Evolutionary conservation across 768 basidiomycete genomes (phyloP), one percentile per base, ranked within the genome.

Genomic region (Antrodiella citrinella): DNA sequence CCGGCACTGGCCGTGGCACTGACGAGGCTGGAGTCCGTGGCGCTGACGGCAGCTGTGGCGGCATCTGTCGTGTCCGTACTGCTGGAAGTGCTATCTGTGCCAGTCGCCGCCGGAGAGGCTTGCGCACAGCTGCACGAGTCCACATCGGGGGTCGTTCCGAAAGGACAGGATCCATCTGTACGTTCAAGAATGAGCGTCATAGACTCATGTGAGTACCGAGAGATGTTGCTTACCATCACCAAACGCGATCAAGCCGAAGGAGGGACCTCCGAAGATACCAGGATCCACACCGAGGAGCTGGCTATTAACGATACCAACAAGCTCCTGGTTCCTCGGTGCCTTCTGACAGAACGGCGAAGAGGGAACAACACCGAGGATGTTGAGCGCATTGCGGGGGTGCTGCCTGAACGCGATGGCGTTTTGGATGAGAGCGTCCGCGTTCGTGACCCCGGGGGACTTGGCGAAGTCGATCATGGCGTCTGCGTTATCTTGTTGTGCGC

Each of bases 261-360:
- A 70, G 18, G 74, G 75, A 53, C 75, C 74, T 51, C 78, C 78
- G 61, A 77, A 80, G 19, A 79, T 47, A 20, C 74, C 65, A 10
- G 76, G 74, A 54, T 78, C 69, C 45, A 78, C 76, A 39, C 68
- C 71, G 19, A 73, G 71, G 51, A 78, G 74, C 55, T 79, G 77
- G n/a, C 67, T 71, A 55, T 80, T 75, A 13, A 75, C 70, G 3
- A 79, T 60, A 1, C 76, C 76, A 47, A 69, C 67, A 18, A 80
- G 68, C 54, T 77, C 67, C 13, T 67, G 18, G 53, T 80, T 79
- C 59, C 68, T 70, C 18, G 78, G 77, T 1, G 74, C 69, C 52
- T 67, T 73, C 62, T 74, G 74, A 63, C 79, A 81, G 64, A 77
- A 80, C 13, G 72, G 67, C n/a, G 70, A 73, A 11, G 72, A 72